These are phyloP conservation scores for Mycena crocata DNA, from an alignment of 768 basidiomycete species.

Conservation along the genomic window DNA sequence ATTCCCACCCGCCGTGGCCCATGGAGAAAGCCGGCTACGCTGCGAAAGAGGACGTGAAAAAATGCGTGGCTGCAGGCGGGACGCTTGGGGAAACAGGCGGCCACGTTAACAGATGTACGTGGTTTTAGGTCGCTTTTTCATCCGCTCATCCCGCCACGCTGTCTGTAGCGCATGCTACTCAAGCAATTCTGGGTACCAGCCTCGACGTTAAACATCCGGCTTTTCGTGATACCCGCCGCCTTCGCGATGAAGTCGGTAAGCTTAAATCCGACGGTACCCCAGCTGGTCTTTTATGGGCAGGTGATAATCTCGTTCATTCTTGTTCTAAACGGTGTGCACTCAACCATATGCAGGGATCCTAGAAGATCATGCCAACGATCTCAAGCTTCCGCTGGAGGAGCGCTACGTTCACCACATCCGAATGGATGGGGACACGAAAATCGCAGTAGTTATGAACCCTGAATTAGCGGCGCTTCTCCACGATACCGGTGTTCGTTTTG, in stretches of 20 bases:
- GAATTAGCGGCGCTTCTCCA: conserved; percentile 10
- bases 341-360: neutral
- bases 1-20: conserved; percentile 13
- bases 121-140: too few relatives aligned
- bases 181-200: neutral
- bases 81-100: neutral
- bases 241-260: neutral
- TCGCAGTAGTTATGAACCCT: conserved; percentile 11
- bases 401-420: conserved; percentile 19
- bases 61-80: neutral
- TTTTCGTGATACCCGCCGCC: neutral
- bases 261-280: neutral
- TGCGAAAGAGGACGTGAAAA: neutral
- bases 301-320: neutral
- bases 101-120: neutral
- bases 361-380: neutral
- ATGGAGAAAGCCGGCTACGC: conserved; percentile 1
- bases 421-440: conserved; percentile 15
- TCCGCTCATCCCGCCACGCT: neutral
- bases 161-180: neutral
- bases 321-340: neutral
- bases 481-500: neutral
- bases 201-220: conserved; percentile 3
- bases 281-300: conserved; percentile 1
- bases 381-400: neutral